Evolutionary conservation across 352 stramenopile genomes (phyloP), one percentile per base, ranked within the genome.

Genomic region (Phytopythium ostracodes): DNA sequence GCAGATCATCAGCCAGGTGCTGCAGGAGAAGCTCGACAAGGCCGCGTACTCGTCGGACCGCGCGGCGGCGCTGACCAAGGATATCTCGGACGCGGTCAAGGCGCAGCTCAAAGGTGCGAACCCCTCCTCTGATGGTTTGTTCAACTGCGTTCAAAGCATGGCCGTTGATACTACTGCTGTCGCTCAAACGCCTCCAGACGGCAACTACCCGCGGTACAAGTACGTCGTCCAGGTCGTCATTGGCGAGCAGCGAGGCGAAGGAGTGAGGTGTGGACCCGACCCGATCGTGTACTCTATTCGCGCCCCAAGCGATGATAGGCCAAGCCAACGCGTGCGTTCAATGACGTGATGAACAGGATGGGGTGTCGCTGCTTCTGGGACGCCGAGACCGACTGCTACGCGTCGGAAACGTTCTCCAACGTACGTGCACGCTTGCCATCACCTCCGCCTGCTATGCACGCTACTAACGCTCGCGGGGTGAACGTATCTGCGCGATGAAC

Each of bases 171-270:
- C 44, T 9, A n/a, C 14, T 18, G 29, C 0, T 22, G 29, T 51
- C 11, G 8, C n/a, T 51, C 10, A 9, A 8, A 10, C 55, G 18
- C 9, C 43, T 2, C 1, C 33, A 83, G 70, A 73, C 22, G 73
- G 80, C 64, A 90, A 96, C 57, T 91, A 92, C 58, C 60, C 81
- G 52, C 75, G 89, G 15, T 97, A 89, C 75, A 97, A 97, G 65
- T 97, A 96, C 66, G 77, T 96, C 31, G 89, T 97, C 18, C 88
- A 97, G 50, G 84, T 96, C 42, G 88, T 96, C 24, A 94, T 97
- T 57, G 89, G 89, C 20, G 89, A 97, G 59, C 88, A 96, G 54
- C 78, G 88, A 3, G 89, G 89, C 15, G 87, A 96, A 69, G 89
- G 89, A 43, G 87, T 96, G 27, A 73, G 82, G 80, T 90, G 35